A percentile compares a stretch with the other conserved stretches of the same genome.
Conservation (phyloP, 768 basidiomycete species). For the Lepiota venenata region DNA sequence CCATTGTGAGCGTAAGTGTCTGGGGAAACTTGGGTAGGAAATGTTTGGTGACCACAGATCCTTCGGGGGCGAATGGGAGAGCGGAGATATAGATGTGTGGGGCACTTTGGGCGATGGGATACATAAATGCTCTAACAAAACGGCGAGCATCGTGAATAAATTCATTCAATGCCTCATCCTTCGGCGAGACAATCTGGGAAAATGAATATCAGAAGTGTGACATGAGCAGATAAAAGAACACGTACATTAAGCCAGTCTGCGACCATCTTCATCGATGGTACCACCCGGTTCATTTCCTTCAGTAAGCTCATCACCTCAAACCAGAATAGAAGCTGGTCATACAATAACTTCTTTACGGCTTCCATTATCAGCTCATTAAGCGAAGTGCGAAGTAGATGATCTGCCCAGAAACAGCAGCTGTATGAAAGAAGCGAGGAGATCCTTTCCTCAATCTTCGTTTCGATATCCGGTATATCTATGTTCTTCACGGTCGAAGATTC, state of each 20-base stretch:
- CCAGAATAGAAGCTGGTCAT: slow-evolving; percentile 26
- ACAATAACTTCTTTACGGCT: slow-evolving; percentile 18
- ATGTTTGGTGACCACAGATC: slow-evolving; percentile 14
- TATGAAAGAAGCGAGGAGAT: slow-evolving; percentile 25
- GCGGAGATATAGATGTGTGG: slow-evolving; percentile 26
- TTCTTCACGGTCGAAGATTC: slow-evolving; percentile 26
- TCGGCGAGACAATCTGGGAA: neutral
- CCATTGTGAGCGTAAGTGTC: slow-evolving; percentile 11
- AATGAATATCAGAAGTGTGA: neutral
- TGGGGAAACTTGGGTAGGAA: slow-evolving; percentile 14
- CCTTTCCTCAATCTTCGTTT: slow-evolving; percentile 14
- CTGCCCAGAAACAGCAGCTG: slow-evolving; percentile 26
- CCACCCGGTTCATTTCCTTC: slow-evolving; percentile 13
- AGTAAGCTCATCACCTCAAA: slow-evolving; percentile 28
- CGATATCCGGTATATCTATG: slow-evolving; percentile 22
- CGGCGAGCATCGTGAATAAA: slow-evolving; percentile 18
- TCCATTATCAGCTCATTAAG: slow-evolving; percentile 4
- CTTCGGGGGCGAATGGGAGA: slow-evolving; percentile 24
- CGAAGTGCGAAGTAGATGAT: slow-evolving; percentile 19
- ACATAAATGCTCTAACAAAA: slow-evolving; percentile 17
- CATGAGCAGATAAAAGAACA: neutral
- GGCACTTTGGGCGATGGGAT: slow-evolving; percentile 18
- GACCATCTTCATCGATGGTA: neutral
- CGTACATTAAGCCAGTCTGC: slow-evolving; percentile 14
- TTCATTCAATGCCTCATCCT: slow-evolving; percentile 11